Evolutionary conservation across 139 green algal species (phyloP), one percentile per base, ranked within the genome.

Genomic region (Diplosphaera chodatii): DNA sequence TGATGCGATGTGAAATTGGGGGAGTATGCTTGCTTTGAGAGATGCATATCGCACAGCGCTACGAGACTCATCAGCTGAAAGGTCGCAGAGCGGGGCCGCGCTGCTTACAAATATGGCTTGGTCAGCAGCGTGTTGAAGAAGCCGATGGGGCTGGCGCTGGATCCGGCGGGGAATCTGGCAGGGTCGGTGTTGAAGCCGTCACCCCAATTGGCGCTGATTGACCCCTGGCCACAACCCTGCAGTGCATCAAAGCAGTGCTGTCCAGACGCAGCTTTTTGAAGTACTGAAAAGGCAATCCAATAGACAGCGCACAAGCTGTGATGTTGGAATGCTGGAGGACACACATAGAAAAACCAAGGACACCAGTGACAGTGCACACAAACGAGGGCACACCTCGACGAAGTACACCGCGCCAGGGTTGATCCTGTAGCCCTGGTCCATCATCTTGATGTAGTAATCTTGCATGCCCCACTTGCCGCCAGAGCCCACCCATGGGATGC

Each of bases 41-140:
- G n/a, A n/a, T n/a, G n/a, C n/a, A n/a, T n/a, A n/a, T n/a, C n/a
- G n/a, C n/a, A n/a, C n/a, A n/a, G n/a, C n/a, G n/a, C n/a, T n/a
- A n/a, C n/a, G n/a, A n/a, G n/a, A n/a, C n/a, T n/a, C n/a, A n/a
- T n/a, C n/a, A n/a, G n/a, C n/a, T n/a, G n/a, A n/a, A n/a, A n/a
- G n/a, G n/a, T n/a, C n/a, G n/a, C n/a, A n/a, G n/a, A n/a, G n/a
- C n/a, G n/a, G n/a, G n/a, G n/a, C n/a, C n/a, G n/a, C n/a, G n/a
- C n/a, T n/a, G 10, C 37, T 59, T 18, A 59, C 48, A 18, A 28
- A 67, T 87, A 87, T 2, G 71, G 68, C 72, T 82, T 85, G 29
- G 21, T 55, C 55, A 87, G 40, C 18, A 87, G 69, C 4, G 74
- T 27, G 4, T 33, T 63, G 63, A 87, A 87, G 72, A 87, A 87